Conservation (phyloP, 1,139 yeast genomes). For the Arxiozyma telluris region DNA sequence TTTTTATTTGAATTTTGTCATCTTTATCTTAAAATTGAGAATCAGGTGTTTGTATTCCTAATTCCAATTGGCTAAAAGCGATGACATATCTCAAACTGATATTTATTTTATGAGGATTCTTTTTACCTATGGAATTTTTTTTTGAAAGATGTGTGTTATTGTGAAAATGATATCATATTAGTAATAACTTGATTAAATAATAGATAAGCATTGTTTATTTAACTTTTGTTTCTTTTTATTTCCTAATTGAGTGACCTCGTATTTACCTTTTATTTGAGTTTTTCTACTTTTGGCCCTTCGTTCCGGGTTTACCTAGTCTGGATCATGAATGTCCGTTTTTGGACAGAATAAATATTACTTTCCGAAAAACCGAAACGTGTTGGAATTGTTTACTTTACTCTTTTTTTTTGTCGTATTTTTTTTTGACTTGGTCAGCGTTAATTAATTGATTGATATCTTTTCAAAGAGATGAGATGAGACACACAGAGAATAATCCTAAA, state of each 20-base stretch:
- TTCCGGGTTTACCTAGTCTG: not conserved
- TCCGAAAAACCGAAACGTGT: not conserved
- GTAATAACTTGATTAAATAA: too few relatives aligned
- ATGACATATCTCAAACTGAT: not conserved
- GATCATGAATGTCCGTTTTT: not conserved
- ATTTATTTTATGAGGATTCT: too few relatives aligned
- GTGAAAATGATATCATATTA: too few relatives aligned
- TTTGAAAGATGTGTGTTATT: too few relatives aligned
- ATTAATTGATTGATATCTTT: not conserved
- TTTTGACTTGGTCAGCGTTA: not conserved
- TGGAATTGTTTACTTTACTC: too few relatives aligned
- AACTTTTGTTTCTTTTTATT: too few relatives aligned
- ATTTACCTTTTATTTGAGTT: too few relatives aligned
- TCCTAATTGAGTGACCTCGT: not conserved
- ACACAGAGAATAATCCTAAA: too few relatives aligned
- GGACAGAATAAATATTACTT: not conserved
- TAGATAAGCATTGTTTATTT: too few relatives aligned
- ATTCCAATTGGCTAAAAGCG: not conserved
- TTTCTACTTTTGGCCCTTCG: not conserved
- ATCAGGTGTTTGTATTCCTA: not conserved
- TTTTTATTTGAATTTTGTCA: not conserved
- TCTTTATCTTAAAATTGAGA: not conserved
- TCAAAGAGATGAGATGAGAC: not conserved
- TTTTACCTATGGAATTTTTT: too few relatives aligned
- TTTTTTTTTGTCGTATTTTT: not conserved